Percentiles rank a stretch among this genome's conserved stretches.
Evolutionary conservation across 805 yeast species (phyloP).

Genomic region (Metschnikowia arizonensis): DNA sequence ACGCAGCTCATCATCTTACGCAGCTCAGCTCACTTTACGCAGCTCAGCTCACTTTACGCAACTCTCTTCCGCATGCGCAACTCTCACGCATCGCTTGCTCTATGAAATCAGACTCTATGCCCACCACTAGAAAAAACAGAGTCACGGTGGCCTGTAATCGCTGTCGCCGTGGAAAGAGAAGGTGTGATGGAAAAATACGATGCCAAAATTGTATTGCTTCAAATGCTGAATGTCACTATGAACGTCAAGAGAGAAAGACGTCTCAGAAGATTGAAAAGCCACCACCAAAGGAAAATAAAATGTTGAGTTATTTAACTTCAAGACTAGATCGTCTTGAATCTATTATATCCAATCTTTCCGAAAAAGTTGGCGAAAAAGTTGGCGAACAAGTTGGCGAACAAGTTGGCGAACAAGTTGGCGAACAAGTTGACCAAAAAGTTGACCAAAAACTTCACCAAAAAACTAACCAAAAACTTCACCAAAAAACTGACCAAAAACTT

Average conservation of each 20-base stretch:
- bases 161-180: constrained; percentile 17
- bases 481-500: too few species aligned
- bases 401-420: too few species aligned
- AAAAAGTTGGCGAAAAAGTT: too few species aligned
- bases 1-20: too few species aligned
- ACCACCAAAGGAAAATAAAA: constrained; percentile 3
- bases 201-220: constrained; percentile 14
- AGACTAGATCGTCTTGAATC: constrained; percentile 9
- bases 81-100: too few species aligned
- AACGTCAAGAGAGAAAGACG: constrained; percentile 9
- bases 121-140: constrained; percentile 5
- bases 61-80: too few species aligned
- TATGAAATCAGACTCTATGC: neutral
- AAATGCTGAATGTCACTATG: constrained; percentile 13
- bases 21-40: too few species aligned
- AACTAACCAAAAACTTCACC: too few species aligned
- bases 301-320: neutral
- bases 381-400: too few species aligned
- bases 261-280: constrained; percentile 3
- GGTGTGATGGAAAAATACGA: constrained; percentile 14
- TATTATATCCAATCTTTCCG: constrained; percentile 3
- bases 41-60: too few species aligned
- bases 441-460: too few species aligned
- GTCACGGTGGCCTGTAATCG: constrained; percentile 16
- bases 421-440: too few species aligned